Percentiles rank a stretch among this genome's conserved stretches.
phyloP scores from a whole-genome alignment of 1,139 yeast species.

The Candida frijolesensis region DNA sequence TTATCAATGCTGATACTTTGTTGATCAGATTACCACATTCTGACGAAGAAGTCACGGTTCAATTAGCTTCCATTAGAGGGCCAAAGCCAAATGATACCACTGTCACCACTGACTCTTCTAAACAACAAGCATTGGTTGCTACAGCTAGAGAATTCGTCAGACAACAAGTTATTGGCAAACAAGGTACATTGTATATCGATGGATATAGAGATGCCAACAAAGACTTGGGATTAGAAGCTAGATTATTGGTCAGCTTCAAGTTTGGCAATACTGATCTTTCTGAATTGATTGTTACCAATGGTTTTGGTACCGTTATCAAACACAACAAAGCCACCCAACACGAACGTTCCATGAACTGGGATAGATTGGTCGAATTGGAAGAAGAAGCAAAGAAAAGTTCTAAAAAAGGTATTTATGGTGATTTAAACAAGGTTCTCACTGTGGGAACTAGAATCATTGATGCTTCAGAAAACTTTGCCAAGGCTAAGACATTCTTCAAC shows the following conservation, averaged over 20 bases:
- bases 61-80: constrained; percentile 71
- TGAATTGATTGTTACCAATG: constrained; percentile 61
- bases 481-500: constrained; percentile 74
- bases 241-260: constrained; percentile 61
- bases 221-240: constrained; percentile 60
- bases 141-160: constrained; percentile 76
- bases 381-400: constrained; percentile 53
- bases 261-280: constrained; percentile 62
- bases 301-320: constrained; percentile 76
- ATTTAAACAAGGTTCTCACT: constrained; percentile 50
- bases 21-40: constrained; percentile 50
- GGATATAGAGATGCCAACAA: constrained; percentile 64
- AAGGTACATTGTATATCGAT: constrained; percentile 60
- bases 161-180: constrained; percentile 67
- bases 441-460: constrained; percentile 69
- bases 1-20: constrained; percentile 71
- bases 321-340: constrained; percentile 72
- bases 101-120: constrained; percentile 41
- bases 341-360: constrained; percentile 80
- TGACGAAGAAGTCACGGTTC: constrained; percentile 61
- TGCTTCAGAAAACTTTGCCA: constrained; percentile 72
- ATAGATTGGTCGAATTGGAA: constrained; percentile 71
- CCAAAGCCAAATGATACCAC: constrained; percentile 67
- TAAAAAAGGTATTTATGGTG: constrained; percentile 61
- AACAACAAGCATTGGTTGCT: constrained; percentile 54